Conservation (phyloP, 2,329 filamentous ascomycete genomes). For the Helminthosporium solani region DNA sequence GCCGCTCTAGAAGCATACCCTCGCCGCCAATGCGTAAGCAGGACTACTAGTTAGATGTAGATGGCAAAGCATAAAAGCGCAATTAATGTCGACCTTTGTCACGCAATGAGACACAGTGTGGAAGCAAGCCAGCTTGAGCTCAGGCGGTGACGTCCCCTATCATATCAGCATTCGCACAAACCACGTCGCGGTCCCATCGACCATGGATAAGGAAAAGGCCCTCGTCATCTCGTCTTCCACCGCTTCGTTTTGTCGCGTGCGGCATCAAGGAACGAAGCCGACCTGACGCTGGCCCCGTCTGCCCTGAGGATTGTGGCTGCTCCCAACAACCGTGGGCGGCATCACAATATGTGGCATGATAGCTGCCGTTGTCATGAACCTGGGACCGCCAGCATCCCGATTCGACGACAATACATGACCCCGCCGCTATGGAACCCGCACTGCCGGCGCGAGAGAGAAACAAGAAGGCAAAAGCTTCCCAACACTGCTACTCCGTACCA, state of each 20-base stretch:
- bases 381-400: slow-evolving; percentile 16
- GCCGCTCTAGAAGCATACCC: slow-evolving; percentile 1
- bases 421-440: slow-evolving; percentile 37
- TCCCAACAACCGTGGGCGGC: slow-evolving; percentile 16
- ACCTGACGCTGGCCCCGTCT: slow-evolving; percentile 10
- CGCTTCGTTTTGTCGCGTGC: slow-evolving; percentile 7
- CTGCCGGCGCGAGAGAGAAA: slow-evolving; percentile 31
- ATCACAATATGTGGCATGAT: neutral
- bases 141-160: slow-evolving; percentile 4
- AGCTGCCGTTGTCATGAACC: neutral
- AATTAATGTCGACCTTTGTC: neutral
- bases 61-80: neutral
- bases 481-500: slow-evolving; percentile 19
- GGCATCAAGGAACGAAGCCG: slow-evolving; percentile 10
- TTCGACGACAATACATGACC: slow-evolving; percentile 28
- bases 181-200: slow-evolving; percentile 13
- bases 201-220: slow-evolving; percentile 7
- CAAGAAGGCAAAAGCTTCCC: slow-evolving; percentile 17
- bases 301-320: slow-evolving; percentile 12
- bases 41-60: too few species aligned
- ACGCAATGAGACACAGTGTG: neutral
- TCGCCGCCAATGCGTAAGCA: too few species aligned
- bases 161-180: slow-evolving; percentile 13
- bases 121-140: neutral
- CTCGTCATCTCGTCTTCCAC: neutral